phyloP scores from a whole-genome alignment of 2,329 filamentous ascomycete genomes.

The Fusarium sp. region DNA sequence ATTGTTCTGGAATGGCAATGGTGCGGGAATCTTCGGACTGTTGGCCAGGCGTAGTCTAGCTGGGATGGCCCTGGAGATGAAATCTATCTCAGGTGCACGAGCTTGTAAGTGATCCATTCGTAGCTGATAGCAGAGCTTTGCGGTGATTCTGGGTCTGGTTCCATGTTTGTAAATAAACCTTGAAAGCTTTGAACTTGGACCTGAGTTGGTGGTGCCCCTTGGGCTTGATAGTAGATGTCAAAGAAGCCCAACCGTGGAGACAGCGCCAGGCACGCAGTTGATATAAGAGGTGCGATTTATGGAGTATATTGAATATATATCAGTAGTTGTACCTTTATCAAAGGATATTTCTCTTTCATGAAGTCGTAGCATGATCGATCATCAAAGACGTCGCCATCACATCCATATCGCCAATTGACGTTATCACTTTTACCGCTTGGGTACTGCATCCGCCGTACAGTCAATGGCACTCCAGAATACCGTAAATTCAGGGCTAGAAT shows the following conservation, averaged over 20 bases:
- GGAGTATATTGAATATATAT: neutral
- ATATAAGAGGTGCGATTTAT: constrained; percentile 13
- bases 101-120: constrained; percentile 15
- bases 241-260: constrained; percentile 38
- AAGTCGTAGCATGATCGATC: neutral
- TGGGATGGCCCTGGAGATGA: constrained; percentile 34
- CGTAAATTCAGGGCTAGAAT: constrained; percentile 21
- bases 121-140: neutral
- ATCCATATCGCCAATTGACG: neutral
- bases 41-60: constrained; percentile 34
- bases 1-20: constrained; percentile 37
- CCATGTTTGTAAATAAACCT: constrained; percentile 17
- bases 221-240: neutral
- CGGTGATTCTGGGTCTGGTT: neutral
- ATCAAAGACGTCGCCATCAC: neutral
- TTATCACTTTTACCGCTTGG: neutral
- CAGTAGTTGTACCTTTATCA: neutral
- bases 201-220: neutral
- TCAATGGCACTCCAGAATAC: neutral
- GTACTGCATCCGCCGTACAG: no score
- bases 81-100: constrained; percentile 35
- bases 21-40: constrained; percentile 32
- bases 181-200: constrained; percentile 23
- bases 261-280: constrained; percentile 19
- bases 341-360: neutral